These are phyloP conservation scores for Penicillium robsamsonii DNA, from an alignment of 495 filamentous ascomycete species.

Conservation along the genomic window DNA sequence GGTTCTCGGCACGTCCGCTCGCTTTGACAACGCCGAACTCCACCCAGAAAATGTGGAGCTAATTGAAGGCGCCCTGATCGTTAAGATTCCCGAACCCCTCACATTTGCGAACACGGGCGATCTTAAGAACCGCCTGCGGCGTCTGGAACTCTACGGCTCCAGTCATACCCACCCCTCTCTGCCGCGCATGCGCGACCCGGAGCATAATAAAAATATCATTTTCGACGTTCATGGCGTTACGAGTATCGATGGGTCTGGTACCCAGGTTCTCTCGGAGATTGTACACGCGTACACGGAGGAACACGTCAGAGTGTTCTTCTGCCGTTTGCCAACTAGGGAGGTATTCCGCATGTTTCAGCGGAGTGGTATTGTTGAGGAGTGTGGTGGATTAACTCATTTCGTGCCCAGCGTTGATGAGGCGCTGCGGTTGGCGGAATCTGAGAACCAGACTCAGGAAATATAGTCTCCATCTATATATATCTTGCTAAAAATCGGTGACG, in stretches of 20 bases:
- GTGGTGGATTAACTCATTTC: conserved; percentile 74
- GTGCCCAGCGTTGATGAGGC: conserved; percentile 82
- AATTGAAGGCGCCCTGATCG: conserved; percentile 86
- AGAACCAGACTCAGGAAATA: conserved; percentile 34
- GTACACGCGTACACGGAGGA: conserved; percentile 69
- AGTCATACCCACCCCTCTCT: conserved; percentile 80
- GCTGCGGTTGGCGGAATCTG: conserved; percentile 70
- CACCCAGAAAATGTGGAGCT: conserved; percentile 77
- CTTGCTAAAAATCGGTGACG: background rate
- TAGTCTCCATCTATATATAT: conserved; percentile 6
- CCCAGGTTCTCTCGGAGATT: conserved; percentile 88
- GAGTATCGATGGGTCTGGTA: conserved; percentile 84
- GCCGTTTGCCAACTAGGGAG: conserved; percentile 63
- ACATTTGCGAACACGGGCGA: conserved; percentile 98
- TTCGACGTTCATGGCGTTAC: conserved; percentile 97
- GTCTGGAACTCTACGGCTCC: conserved; percentile 86
- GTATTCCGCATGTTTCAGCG: conserved; percentile 72
- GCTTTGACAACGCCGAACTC: conserved; percentile 87
- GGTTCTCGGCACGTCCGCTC: conserved; percentile 68
- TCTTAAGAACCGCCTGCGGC: conserved; percentile 74
- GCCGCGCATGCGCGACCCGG: conserved; percentile 66
- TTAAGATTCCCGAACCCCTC: conserved; percentile 94
- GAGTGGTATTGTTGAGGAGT: conserved; percentile 79
- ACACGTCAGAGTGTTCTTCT: conserved; percentile 85
- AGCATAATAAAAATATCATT: conserved; percentile 84